These are phyloP conservation scores for Ogataea salicorniae DNA, from an alignment of 805 yeast species.

Conservation along the genomic window DNA sequence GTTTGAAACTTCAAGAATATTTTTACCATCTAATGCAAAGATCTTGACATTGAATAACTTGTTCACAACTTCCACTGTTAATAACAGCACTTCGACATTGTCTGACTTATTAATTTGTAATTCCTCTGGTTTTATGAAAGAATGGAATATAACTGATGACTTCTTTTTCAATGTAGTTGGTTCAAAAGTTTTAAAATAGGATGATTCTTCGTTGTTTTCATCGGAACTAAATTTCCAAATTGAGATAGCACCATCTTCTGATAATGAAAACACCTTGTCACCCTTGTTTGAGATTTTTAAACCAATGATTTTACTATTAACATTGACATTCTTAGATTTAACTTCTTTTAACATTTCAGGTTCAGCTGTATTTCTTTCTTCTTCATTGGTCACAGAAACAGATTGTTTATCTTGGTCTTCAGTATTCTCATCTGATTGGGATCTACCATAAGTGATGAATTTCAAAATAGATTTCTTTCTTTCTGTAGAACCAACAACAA, in stretches of 20 bases:
- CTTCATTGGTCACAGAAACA: constrained; percentile 25
- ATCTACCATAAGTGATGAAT: constrained; percentile 23
- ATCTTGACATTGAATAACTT: constrained; percentile 21
- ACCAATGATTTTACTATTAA: constrained; percentile 22
- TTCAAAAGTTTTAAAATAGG: constrained; percentile 3
- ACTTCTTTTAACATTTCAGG: constrained; percentile 30
- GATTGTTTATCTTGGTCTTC: constrained; percentile 27
- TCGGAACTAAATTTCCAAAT: constrained; percentile 20
- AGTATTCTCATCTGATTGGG: constrained; percentile 21
- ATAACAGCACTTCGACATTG: constrained; percentile 16
- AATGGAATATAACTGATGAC: constrained; percentile 15
- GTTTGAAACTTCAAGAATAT: constrained; percentile 26
- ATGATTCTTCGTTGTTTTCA: constrained; percentile 6
- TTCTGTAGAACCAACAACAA: constrained; percentile 33
- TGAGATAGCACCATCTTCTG: constrained; percentile 27
- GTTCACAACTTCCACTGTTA: constrained; percentile 17
- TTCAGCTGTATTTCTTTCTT: constrained; percentile 29
- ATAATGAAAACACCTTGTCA: constrained; percentile 27
- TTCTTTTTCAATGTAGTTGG: constrained; percentile 10
- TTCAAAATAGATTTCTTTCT: constrained; percentile 28
- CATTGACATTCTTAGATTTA: constrained; percentile 23
- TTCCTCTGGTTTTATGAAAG: constrained; percentile 24
- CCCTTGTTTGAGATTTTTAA: constrained; percentile 26
- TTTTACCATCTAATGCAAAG: constrained; percentile 22
- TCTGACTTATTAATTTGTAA: constrained; percentile 20